phyloP scores from a whole-genome alignment of 352 stramenopile species.

The Phytophthora tubulina region DNA sequence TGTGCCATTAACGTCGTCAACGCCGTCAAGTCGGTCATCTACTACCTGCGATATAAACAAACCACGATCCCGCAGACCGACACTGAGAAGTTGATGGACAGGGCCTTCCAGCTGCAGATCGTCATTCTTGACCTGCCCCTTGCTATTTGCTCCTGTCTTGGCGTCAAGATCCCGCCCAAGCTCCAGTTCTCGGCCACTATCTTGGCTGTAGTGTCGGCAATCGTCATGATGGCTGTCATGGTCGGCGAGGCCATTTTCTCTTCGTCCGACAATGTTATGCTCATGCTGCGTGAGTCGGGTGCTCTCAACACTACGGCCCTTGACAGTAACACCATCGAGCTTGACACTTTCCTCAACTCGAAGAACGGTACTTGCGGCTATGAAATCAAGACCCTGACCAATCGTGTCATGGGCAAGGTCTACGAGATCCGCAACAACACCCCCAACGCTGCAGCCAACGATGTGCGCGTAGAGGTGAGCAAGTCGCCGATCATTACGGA shows the following conservation, averaged over 20 bases:
- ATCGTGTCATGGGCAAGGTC: slow-evolving; percentile 45
- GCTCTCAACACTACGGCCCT: slow-evolving; percentile 23
- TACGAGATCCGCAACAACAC: slow-evolving; percentile 40
- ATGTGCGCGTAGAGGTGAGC: slow-evolving; percentile 38
- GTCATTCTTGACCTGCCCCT: slow-evolving; percentile 37
- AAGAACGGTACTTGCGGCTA: slow-evolving; percentile 44
- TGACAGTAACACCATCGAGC: slow-evolving; percentile 14
- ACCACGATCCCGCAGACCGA: slow-evolving; percentile 20
- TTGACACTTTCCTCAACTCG: slow-evolving; percentile 28
- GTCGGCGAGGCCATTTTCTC: slow-evolving; percentile 31
- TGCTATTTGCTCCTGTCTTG: slow-evolving; percentile 25
- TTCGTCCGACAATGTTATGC: slow-evolving; percentile 34
- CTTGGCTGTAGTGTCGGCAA: slow-evolving; percentile 25
- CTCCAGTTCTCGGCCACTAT: slow-evolving; percentile 31
- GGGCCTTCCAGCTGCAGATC: slow-evolving; percentile 38
- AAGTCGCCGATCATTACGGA: slow-evolving; percentile 32
- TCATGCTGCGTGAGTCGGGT: slow-evolving; percentile 40
- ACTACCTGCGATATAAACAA: slow-evolving; percentile 41
- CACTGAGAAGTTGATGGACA: slow-evolving; percentile 38
- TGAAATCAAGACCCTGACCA: slow-evolving; percentile 41
- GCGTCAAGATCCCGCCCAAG: slow-evolving; percentile 27
- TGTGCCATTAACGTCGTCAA: slow-evolving; percentile 37
- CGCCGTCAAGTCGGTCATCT: slow-evolving; percentile 38
- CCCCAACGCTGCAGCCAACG: slow-evolving; percentile 23
- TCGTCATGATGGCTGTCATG: slow-evolving; percentile 47